Percentiles rank a stretch among this genome's conserved stretches.
These are phyloP conservation scores for Apiospora malaysiana DNA, from an alignment of 2,329 filamentous ascomycete species.

Conservation along the genomic window DNA sequence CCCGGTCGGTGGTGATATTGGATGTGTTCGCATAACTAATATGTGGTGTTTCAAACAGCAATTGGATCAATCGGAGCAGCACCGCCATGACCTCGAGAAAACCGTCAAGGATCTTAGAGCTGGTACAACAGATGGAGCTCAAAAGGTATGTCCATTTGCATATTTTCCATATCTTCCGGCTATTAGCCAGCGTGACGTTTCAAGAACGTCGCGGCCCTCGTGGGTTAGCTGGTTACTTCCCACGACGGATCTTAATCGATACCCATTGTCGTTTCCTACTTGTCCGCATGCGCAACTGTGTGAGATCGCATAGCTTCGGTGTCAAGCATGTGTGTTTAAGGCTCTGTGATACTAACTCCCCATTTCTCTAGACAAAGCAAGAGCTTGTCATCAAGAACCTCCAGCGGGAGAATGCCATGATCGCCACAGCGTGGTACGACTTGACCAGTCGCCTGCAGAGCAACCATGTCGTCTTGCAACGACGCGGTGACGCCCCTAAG, in stretches of 20 bases:
- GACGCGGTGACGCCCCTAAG: slow-evolving; percentile 75
- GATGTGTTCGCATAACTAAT: slow-evolving; percentile 27
- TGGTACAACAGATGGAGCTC: slow-evolving; percentile 53
- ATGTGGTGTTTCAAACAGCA: slow-evolving; percentile 47
- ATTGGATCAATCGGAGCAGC: slow-evolving; percentile 63
- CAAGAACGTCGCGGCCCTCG: not conserved
- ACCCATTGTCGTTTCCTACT: not conserved
- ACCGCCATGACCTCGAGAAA: slow-evolving; percentile 61
- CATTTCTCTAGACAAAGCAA: slow-evolving; percentile 49
- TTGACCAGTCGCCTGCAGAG: slow-evolving; percentile 79
- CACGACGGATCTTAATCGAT: not conserved
- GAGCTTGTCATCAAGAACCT: slow-evolving; percentile 70
- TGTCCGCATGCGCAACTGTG: not conserved
- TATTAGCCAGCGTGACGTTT: not conserved
- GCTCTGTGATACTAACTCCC: slow-evolving; percentile 6
- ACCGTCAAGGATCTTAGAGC: slow-evolving; percentile 59
- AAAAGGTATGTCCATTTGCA: slow-evolving; percentile 51
- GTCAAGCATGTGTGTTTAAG: slow-evolving; percentile 23
- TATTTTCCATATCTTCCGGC: not conserved
- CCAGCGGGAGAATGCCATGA: slow-evolving; percentile 77
- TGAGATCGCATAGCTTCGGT: slow-evolving; percentile 12
- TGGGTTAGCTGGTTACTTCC: slow-evolving; percentile 10
- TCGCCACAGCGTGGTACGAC: slow-evolving; percentile 87
- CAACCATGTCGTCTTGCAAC: slow-evolving; percentile 79
- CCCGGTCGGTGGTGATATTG: slow-evolving; percentile 23